phyloP scores from a whole-genome alignment of 257 asterid species.

The Echites panduratus region DNA sequence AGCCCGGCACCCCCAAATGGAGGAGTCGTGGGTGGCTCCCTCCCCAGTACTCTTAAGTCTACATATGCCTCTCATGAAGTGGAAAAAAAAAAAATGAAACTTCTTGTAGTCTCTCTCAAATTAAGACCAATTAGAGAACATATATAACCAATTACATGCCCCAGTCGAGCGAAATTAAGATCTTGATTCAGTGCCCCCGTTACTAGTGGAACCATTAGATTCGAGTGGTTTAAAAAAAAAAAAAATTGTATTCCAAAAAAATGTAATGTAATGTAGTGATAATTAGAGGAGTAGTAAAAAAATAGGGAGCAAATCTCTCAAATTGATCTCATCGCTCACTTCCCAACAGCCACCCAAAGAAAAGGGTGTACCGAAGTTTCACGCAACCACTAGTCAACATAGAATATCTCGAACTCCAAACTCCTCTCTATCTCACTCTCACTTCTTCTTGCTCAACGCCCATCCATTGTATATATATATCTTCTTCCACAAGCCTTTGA shows the following conservation, averaged over 20 bases:
- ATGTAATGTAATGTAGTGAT: too few relatives aligned
- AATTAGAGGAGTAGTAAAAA: too few relatives aligned
- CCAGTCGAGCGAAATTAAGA: not conserved
- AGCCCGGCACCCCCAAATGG: too few relatives aligned
- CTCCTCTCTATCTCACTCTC: not conserved
- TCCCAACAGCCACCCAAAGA: not conserved
- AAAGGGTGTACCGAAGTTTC: constrained; percentile 1
- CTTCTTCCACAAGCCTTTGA: constrained; percentile 9
- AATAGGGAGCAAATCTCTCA: not conserved
- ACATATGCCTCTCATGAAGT: too few relatives aligned
- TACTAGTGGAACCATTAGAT: not conserved
- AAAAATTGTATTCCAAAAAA: not conserved
- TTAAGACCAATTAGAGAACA: too few relatives aligned
- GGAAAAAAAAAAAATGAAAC: too few relatives aligned
- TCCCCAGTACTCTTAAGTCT: too few relatives aligned
- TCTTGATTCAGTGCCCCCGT: not conserved
- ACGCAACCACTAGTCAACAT: constrained; percentile 3
- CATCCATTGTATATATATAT: not conserved
- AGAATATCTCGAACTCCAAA: not conserved
- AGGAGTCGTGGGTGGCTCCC: too few relatives aligned
- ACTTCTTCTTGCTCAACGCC: not conserved
- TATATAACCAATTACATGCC: too few relatives aligned
- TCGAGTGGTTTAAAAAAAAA: not conserved
- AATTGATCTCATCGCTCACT: not conserved
- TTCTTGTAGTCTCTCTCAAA: too few relatives aligned